phyloP scores from a whole-genome alignment of 2,329 filamentous ascomycete species.

The Phyllosticta citrichinensis region DNA sequence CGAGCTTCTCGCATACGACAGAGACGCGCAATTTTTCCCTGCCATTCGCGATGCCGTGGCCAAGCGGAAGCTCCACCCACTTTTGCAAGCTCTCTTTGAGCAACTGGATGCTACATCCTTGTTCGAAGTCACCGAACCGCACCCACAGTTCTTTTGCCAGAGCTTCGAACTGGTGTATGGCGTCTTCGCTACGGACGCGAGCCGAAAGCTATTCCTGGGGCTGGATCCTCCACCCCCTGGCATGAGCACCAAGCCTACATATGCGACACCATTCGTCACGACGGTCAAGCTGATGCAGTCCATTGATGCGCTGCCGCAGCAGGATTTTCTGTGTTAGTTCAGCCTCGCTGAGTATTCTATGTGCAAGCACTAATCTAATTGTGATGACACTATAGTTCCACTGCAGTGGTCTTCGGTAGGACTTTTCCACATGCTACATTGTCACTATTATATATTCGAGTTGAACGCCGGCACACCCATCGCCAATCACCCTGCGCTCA shows the following conservation, averaged over 20 bases:
- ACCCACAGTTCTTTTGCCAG: neutral
- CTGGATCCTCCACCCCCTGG: neutral
- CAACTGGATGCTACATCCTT: too few relatives aligned
- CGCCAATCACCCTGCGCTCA: constrained; percentile 28
- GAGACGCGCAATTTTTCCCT: neutral
- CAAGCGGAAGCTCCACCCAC: neutral
- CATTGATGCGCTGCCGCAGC: neutral
- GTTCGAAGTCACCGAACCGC: neutral
- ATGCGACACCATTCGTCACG: neutral
- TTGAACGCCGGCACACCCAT: constrained; percentile 22
- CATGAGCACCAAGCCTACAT: neutral
- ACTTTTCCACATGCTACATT: constrained; percentile 17
- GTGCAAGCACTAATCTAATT: neutral
- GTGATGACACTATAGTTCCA: neutral
- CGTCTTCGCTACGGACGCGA: neutral
- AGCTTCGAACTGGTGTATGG: neutral
- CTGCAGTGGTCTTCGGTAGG: neutral
- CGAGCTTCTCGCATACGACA: neutral
- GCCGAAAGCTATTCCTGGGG: neutral
- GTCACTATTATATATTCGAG: constrained; percentile 27
- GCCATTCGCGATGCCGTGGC: neutral
- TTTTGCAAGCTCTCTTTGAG: neutral
- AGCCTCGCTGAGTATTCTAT: neutral
- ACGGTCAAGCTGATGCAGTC: neutral
- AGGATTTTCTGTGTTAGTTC: neutral